phyloP scores from a whole-genome alignment of 2,329 filamentous ascomycete genomes.

The Fusarium sp. region DNA sequence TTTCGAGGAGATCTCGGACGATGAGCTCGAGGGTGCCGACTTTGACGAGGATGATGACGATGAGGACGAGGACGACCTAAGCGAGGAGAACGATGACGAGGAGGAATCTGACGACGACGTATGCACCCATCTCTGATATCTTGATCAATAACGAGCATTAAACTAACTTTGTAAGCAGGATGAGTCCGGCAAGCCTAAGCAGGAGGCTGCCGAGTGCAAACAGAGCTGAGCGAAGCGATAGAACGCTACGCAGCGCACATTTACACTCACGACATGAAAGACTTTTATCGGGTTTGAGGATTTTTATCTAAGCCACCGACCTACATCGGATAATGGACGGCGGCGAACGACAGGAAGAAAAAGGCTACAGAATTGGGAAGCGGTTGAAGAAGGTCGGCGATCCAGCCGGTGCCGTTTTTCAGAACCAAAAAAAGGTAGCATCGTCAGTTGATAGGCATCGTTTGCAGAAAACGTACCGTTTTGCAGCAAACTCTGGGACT shows the following conservation, averaged over 20 bases:
- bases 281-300: conserved; percentile 39
- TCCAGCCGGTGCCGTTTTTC: conserved; percentile 44
- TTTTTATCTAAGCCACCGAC: conserved; percentile 42
- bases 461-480: conserved; percentile 40
- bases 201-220: conserved; percentile 95
- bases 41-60: conserved; percentile 94
- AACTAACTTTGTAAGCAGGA: conserved; percentile 65
- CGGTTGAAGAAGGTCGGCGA: conserved; percentile 43
- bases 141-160: not conserved
- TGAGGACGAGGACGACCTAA: conserved; percentile 88
- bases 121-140: conserved; percentile 47
- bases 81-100: conserved; percentile 85
- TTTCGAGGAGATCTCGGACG: conserved; percentile 89
- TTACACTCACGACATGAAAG: conserved; percentile 44
- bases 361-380: conserved; percentile 46
- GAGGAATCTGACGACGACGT: conserved; percentile 84
- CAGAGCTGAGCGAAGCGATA: conserved; percentile 74
- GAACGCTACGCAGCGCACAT: conserved; percentile 47
- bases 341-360: conserved; percentile 41
- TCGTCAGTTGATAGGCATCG: conserved; percentile 46
- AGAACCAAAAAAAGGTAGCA: conserved; percentile 40
- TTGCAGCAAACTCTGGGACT: conserved; percentile 43
- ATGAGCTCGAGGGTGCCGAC: conserved; percentile 84
- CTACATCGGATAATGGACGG: conserved; percentile 33
- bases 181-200: conserved; percentile 88